These are phyloP conservation scores for Bacidia gigantensis DNA, from an alignment of 495 filamentous ascomycete species.

Conservation along the genomic window DNA sequence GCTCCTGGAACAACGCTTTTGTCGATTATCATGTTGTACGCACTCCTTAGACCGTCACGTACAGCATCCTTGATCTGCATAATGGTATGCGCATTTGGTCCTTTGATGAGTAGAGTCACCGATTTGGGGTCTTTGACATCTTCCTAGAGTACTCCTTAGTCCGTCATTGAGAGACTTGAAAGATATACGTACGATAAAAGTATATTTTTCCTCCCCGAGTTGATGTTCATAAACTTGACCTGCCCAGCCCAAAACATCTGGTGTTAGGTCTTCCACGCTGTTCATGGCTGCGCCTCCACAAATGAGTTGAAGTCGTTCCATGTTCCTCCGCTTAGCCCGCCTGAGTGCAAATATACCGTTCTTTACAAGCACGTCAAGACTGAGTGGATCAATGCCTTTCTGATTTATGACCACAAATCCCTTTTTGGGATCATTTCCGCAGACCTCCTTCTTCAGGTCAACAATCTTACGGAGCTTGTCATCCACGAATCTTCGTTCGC, in stretches of 20 bases:
- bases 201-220: constrained; percentile 97
- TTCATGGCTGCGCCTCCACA: constrained; percentile 87
- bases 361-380: constrained; percentile 89
- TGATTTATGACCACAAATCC: constrained; percentile 97
- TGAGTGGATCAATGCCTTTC: constrained; percentile 96
- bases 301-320: constrained; percentile 92
- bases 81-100: constrained; percentile 92
- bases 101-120: constrained; percentile 96
- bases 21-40: constrained; percentile 98
- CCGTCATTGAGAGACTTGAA: neutral
- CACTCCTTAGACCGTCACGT: constrained; percentile 85
- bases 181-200: constrained; percentile 50
- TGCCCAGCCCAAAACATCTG: constrained; percentile 89
- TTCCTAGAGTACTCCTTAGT: constrained; percentile 37
- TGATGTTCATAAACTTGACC: constrained; percentile 95
- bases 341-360: constrained; percentile 92
- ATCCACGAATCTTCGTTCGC: constrained; percentile 89
- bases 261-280: constrained; percentile 83
- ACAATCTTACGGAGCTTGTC: constrained; percentile 96
- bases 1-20: constrained; percentile 86
- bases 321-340: constrained; percentile 92
- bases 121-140: constrained; percentile 98
- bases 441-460: constrained; percentile 95
- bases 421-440: constrained; percentile 87
- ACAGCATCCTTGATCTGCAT: constrained; percentile 92